These are phyloP conservation scores for Schrenkiella parvula DNA, from an alignment of 345 rosid genomes.

Conservation along the genomic window DNA sequence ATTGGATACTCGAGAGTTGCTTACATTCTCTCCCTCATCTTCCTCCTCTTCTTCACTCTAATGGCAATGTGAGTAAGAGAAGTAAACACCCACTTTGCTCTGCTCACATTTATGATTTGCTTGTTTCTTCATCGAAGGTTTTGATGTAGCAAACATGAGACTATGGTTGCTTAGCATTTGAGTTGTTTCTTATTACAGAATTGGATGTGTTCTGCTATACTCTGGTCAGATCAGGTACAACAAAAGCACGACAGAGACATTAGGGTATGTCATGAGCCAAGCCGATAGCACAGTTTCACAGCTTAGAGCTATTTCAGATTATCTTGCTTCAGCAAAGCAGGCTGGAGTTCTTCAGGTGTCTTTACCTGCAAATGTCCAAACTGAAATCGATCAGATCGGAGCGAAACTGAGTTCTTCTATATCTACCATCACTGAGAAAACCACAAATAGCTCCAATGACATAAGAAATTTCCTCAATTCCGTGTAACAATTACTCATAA, in stretches of 20 bases:
- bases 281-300: constrained; percentile 58
- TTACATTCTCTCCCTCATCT: constrained; percentile 62
- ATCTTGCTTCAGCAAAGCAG: constrained; percentile 68
- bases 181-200: constrained; percentile 39
- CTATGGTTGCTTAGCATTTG: neutral
- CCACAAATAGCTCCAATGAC: constrained; percentile 52
- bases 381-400: constrained; percentile 82
- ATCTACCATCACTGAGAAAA: constrained; percentile 45
- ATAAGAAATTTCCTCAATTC: constrained; percentile 63
- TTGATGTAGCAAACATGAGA: neutral
- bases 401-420: constrained; percentile 55
- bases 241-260: constrained; percentile 57
- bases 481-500: constrained; percentile 42
- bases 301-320: constrained; percentile 60
- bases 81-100: neutral
- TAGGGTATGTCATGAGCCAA: constrained; percentile 69
- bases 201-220: constrained; percentile 77
- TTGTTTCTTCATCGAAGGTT: neutral
- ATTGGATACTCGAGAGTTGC: constrained; percentile 60
- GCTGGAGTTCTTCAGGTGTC: constrained; percentile 60
- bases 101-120: neutral
- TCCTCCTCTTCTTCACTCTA: constrained; percentile 61
- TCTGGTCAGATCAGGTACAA: constrained; percentile 72
- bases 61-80: constrained; percentile 52
- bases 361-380: constrained; percentile 72